phyloP scores from a whole-genome alignment of 768 basidiomycete species.

The Cyclocybe aegerita region DNA sequence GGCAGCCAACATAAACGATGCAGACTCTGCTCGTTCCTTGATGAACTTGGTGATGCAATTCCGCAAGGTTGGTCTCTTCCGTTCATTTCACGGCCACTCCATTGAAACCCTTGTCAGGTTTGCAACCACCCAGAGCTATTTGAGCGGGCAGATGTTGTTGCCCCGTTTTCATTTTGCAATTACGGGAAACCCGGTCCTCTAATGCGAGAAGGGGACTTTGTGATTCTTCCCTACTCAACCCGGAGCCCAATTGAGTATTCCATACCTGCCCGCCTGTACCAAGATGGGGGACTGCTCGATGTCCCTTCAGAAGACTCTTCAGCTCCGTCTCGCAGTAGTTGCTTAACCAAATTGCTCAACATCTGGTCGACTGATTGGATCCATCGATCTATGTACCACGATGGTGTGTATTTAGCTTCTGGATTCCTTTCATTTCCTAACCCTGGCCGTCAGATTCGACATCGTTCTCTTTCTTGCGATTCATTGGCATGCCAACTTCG shows the following conservation, averaged over 20 bases:
- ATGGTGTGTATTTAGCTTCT: constrained; percentile 42
- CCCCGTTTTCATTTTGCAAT: constrained; percentile 86
- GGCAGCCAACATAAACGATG: constrained; percentile 88
- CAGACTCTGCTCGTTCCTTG: constrained; percentile 86
- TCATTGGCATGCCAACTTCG: constrained; percentile 60
- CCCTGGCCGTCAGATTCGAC: constrained; percentile 32
- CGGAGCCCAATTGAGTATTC: constrained; percentile 80
- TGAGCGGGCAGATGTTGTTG: constrained; percentile 92
- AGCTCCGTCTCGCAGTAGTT: constrained; percentile 49
- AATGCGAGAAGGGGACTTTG: constrained; percentile 84
- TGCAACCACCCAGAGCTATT: constrained; percentile 99
- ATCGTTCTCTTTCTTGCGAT: constrained; percentile 78
- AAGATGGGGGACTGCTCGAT: constrained; percentile 71
- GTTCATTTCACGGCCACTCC: not conserved
- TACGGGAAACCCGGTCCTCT: constrained; percentile 82
- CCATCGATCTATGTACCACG: constrained; percentile 62
- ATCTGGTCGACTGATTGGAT: constrained; percentile 92
- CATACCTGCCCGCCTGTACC: constrained; percentile 75
- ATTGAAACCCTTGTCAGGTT: constrained; percentile 47
- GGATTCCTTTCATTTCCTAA: not conserved
- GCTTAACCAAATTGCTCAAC: constrained; percentile 70
- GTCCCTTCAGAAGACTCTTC: constrained; percentile 58
- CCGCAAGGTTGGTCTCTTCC: constrained; percentile 68
- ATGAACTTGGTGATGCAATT: constrained; percentile 99
- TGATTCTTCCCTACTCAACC: constrained; percentile 83